Base-by-base conservation (phyloP, 2,329 filamentous ascomycete species). In the Sclerotinia borealis region DNA sequence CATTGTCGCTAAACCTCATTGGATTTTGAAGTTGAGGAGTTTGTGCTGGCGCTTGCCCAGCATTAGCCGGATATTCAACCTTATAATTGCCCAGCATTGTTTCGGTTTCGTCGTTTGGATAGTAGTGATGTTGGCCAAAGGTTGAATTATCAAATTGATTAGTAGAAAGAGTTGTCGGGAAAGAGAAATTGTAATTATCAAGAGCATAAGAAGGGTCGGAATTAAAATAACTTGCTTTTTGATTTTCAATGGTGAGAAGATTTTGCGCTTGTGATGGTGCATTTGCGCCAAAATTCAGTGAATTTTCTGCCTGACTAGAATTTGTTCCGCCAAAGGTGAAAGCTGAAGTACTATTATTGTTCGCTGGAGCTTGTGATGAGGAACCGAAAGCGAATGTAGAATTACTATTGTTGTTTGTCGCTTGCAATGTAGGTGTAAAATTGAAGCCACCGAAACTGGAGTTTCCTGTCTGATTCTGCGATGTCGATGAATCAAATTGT, bases 181-280 rank as follows among this genome's bases (percentile, higher is more conserved):
- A 25, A 48, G 13, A 39, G 51, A 25, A 17, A 55, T 48, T 47
- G 52, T 10, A 60, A 43, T 31, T 29, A 56, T 22, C 19, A 41
- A 22, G 27, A 34, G 34, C 29, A 31, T 8, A 34, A n/a, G 13
- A 51, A 39, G 49, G 29, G 25, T 48, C 39, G 43, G 19, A 51
- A 60, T 39, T 31, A 39, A 36, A n/a, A 47, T 27, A 56, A 62
- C 60, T 62, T 62, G 60, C 60, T 56, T 41, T 59, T 49, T 59
- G 31, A 19, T 45, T 62, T 56, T 62, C 60, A 25, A 17, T 4
- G 31, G 60, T 25, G 39, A 62, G 36, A 22, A 41, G n/a, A 56
- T 34, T 61, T 45, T 41, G 59, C 22, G 48, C n/a, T n/a, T 47
- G 34, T 31, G 50, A 37, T n/a, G 25, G n/a, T 56, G 45, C n/a